Percentiles rank a stretch among this genome's conserved stretches.
These are phyloP conservation scores for Daldinia concentrica DNA, from an alignment of 495 filamentous ascomycete species.

Conservation along the genomic window DNA sequence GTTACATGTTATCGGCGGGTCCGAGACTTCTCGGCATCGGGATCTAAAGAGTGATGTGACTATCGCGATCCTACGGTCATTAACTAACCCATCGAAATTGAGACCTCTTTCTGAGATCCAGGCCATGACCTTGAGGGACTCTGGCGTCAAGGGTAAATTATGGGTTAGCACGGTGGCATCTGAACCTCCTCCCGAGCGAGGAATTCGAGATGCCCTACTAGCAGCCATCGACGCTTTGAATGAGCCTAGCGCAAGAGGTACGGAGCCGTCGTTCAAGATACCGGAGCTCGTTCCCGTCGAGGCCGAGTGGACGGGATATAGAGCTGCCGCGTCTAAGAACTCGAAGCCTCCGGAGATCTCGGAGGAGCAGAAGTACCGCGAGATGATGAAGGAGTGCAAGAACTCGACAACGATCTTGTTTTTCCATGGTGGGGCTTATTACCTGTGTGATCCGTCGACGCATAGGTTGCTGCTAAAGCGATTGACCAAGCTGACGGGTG, in stretches of 20 bases:
- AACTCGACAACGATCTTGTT: constrained; percentile 78
- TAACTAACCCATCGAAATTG: constrained; percentile 50
- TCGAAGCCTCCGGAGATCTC: constrained; percentile 65
- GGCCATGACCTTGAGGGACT: constrained; percentile 65
- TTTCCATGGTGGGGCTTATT: constrained; percentile 92
- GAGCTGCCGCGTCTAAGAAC: constrained; percentile 64
- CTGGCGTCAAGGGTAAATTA: constrained; percentile 77
- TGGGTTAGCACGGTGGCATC: constrained; percentile 79
- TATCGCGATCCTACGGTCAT: constrained; percentile 72
- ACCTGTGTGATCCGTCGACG: constrained; percentile 77
- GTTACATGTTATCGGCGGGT: constrained; percentile 70
- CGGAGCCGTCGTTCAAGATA: constrained; percentile 56
- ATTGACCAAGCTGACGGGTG: constrained; percentile 60
- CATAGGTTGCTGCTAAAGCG: constrained; percentile 61
- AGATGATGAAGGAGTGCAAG: constrained; percentile 74
- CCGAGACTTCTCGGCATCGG: constrained; percentile 75
- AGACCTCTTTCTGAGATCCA: constrained; percentile 71
- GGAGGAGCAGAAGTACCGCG: constrained; percentile 75
- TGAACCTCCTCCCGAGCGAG: constrained; percentile 58
- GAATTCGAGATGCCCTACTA: constrained; percentile 67
- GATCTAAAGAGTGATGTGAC: constrained; percentile 81
- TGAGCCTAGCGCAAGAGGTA: constrained; percentile 50
- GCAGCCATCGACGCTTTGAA: constrained; percentile 73
- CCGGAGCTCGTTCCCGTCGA: constrained; percentile 69
- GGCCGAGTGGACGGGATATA: constrained; percentile 88